These are phyloP conservation scores for Groenewaldozyma auringiensis DNA, from an alignment of 1,139 yeast species.

Conservation along the genomic window DNA sequence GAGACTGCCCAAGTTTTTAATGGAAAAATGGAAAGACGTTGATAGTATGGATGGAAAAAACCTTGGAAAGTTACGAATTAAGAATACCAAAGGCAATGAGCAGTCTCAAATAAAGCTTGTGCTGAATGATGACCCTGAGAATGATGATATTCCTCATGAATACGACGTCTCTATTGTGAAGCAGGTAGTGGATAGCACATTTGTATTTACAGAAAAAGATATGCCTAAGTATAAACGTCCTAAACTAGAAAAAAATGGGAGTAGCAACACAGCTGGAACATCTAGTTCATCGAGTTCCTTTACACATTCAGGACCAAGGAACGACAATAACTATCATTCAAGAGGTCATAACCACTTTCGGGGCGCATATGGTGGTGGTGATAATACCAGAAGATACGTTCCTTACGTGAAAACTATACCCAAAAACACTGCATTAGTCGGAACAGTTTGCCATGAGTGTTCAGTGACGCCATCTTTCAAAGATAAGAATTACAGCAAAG, in stretches of 20 bases:
- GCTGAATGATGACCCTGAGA: conserved; percentile 35
- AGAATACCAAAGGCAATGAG: conserved; percentile 35
- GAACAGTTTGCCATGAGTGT: conserved; percentile 89
- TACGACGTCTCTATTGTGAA: conserved; percentile 75
- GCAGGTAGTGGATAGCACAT: conserved; percentile 70
- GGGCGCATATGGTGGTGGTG: conserved; percentile 27
- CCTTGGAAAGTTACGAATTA: conserved; percentile 74
- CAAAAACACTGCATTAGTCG: conserved; percentile 75
- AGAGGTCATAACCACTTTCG: conserved; percentile 9
- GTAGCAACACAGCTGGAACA: conserved; percentile 26
- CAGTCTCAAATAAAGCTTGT: conserved; percentile 32
- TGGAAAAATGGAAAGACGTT: conserved; percentile 71
- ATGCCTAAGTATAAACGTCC: conserved; percentile 44
- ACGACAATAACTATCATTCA: background rate
- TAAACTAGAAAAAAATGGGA: conserved; percentile 9
- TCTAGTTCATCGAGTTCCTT: background rate
- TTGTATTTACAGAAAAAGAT: conserved; percentile 86
- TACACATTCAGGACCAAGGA: background rate
- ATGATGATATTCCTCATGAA: conserved; percentile 62
- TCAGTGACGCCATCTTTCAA: conserved; percentile 71
- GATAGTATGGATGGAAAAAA: conserved; percentile 56
- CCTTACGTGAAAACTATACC: conserved; percentile 28
- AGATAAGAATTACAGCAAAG: conserved; percentile 61
- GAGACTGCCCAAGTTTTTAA: conserved; percentile 77
- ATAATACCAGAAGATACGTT: conserved; percentile 19